Percentiles rank a stretch among this genome's conserved stretches.
phyloP scores from a whole-genome alignment of 805 yeast species.

The Candida ulmi region DNA sequence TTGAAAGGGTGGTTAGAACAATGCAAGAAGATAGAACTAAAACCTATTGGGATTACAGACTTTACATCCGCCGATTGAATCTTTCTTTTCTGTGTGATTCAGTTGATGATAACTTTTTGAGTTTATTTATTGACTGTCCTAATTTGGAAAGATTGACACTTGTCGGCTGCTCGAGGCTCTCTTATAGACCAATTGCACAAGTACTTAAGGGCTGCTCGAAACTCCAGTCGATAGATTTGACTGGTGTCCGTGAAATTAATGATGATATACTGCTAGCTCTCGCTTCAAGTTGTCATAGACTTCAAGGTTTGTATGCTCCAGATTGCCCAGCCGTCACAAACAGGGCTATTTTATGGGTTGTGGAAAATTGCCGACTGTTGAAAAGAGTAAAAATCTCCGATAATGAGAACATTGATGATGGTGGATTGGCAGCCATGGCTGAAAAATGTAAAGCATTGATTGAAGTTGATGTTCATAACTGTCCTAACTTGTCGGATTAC shows the following conservation, averaged over 20 bases:
- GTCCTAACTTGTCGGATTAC: conserved; percentile 67
- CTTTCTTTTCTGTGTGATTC: conserved; percentile 65
- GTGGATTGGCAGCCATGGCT: conserved; percentile 52
- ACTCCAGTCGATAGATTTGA: conserved; percentile 81
- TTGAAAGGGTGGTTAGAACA: conserved; percentile 42
- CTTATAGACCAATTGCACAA: conserved; percentile 53
- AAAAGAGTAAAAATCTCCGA: conserved; percentile 81
- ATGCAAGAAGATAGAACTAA: conserved; percentile 29
- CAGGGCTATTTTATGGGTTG: conserved; percentile 51
- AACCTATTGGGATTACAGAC: conserved; percentile 63
- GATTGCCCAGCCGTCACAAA: conserved; percentile 72
- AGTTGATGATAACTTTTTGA: conserved; percentile 60
- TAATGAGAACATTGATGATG: conserved; percentile 61
- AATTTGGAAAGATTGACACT: conserved; percentile 82
- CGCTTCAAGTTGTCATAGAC: conserved; percentile 63
- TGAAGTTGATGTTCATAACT: conserved; percentile 84
- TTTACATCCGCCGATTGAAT: conserved; percentile 72
- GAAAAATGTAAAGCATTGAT: conserved; percentile 74
- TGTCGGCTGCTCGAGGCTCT: conserved; percentile 67
- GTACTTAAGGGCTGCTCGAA: conserved; percentile 61
- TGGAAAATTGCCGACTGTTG: conserved; percentile 62
- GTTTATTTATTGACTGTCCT: conserved; percentile 58
- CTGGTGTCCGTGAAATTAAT: conserved; percentile 64
- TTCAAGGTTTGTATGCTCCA: conserved; percentile 89
- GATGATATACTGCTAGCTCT: conserved; percentile 68